phyloP scores from a whole-genome alignment of 148 eudicot genomes.

The Rhododendron griersonianum region DNA sequence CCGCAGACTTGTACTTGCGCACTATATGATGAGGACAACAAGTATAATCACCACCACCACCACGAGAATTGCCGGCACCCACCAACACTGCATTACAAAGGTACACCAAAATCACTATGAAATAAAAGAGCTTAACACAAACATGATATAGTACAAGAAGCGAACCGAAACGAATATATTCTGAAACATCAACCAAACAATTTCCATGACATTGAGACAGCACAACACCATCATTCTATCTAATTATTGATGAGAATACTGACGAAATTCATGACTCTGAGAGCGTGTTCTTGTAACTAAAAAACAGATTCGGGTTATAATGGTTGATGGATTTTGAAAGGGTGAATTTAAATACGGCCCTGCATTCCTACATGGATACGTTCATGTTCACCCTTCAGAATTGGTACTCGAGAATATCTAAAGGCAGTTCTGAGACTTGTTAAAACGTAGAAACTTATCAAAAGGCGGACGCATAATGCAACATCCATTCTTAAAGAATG shows the following conservation, averaged over 20 bases:
- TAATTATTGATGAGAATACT: not conserved
- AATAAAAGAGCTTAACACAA: not conserved
- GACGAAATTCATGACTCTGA: not conserved
- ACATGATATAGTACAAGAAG: not conserved
- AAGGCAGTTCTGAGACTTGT: not conserved
- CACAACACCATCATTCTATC: not conserved
- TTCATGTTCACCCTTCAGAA: not conserved
- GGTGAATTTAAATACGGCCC: not conserved
- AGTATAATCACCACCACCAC: constrained; percentile 43
- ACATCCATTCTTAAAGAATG: not conserved
- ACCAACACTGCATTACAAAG: constrained; percentile 49
- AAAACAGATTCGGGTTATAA: not conserved
- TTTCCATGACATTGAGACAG: not conserved
- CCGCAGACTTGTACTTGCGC: constrained; percentile 11
- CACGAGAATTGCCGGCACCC: constrained; percentile 45
- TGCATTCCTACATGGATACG: not conserved
- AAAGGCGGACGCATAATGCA: not conserved
- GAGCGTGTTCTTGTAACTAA: not conserved
- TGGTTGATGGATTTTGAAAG: not conserved
- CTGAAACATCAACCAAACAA: not conserved
- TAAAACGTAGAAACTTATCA: not conserved
- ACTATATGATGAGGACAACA: constrained; percentile 41
- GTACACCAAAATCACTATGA: not conserved
- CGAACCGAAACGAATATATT: not conserved
- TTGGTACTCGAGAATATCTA: not conserved